Evolutionary conservation across 2,329 filamentous ascomycete species (phyloP), one percentile per base, ranked within the genome.

Genomic region (Neocucurbitaria cava): DNA sequence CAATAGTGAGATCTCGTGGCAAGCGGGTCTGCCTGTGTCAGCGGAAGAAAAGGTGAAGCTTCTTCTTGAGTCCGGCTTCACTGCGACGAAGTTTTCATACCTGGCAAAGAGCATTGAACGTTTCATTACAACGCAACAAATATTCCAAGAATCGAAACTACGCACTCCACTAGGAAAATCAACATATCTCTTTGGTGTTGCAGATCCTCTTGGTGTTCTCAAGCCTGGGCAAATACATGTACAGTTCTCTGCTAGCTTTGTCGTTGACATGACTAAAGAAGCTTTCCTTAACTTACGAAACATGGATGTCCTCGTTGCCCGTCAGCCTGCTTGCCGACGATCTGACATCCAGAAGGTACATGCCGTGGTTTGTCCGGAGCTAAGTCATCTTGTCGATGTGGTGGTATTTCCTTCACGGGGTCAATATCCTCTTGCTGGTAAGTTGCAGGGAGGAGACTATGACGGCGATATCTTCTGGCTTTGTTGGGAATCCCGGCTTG

Each of bases 391-490:
- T 0, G 89, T 89, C 56, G 89, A 97, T 63, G 87, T 96, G 1
- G 81, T 95, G 13, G 83, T 97, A 0, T 97, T 98, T 61, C 81
- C 90, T 0, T 80, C 79, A 0, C 84, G 82, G 54, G 89, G 89
- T 0, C 69, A 81, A 23, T 77, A 76, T 0, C 85, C 90, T 0
- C 79, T 92, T 0, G 91, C 90, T 0, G 83, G 86, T 8, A 87
- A 88, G 64, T 78, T 94, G 0, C 91, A 89, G 1, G 91, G 91
- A 0, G 91, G 91, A 0, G 91, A 94, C 65, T 94, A 92, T 58
- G 90, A 94, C 61, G 91, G 91, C 0, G 91, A 95, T 58, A 82
- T 78, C n/a, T 82, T 89, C 4, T 93, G 89, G 89, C 76, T 91
- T 0, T 91, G 88, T 65, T 94, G 89, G 88, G 89, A 93, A 24